phyloP scores from a whole-genome alignment of 345 rosid genomes.

The Cardiospermum halicacabum region DNA sequence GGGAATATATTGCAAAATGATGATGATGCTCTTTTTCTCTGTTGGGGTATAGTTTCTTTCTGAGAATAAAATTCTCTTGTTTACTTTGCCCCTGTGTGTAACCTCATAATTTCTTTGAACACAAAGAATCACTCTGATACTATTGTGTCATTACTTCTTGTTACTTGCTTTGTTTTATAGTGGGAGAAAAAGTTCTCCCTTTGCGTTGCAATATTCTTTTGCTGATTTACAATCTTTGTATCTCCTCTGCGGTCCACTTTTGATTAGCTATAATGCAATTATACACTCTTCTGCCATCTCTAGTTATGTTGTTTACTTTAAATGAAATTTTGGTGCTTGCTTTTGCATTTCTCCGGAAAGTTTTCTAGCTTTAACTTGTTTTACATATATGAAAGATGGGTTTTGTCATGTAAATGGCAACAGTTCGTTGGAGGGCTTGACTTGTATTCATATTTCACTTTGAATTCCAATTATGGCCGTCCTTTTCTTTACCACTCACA shows the following conservation, averaged over 20 bases:
- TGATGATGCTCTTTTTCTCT: slow-evolving; percentile 22
- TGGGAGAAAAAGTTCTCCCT: slow-evolving; percentile 31
- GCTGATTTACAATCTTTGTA: too few relatives aligned
- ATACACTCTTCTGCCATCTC: neutral
- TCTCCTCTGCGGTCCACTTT: neutral
- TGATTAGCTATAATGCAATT: neutral
- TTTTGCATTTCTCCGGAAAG: neutral
- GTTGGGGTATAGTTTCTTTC: slow-evolving; percentile 23
- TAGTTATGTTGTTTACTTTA: slow-evolving; percentile 1
- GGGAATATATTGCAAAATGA: slow-evolving; percentile 19
- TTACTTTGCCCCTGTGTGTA: slow-evolving; percentile 31
- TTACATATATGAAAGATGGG: neutral
- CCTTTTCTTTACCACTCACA: slow-evolving; percentile 3
- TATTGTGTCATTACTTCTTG: slow-evolving; percentile 10
- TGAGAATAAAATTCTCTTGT: slow-evolving; percentile 41
- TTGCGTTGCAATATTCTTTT: neutral
- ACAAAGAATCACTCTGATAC: slow-evolving; percentile 18
- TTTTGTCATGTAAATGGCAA: neutral
- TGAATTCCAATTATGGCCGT: slow-evolving; percentile 7
- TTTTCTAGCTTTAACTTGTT: neutral
- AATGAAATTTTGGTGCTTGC: slow-evolving; percentile 3
- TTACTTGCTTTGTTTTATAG: slow-evolving; percentile 4
- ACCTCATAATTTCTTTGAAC: slow-evolving; percentile 23
- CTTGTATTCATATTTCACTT: neutral
- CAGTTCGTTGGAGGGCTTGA: neutral